A percentile compares a stretch with the other conserved stretches of the same genome.
These are phyloP conservation scores for Didymella sp. DNA, from an alignment of 2,329 filamentous ascomycete genomes.

Conservation along the genomic window DNA sequence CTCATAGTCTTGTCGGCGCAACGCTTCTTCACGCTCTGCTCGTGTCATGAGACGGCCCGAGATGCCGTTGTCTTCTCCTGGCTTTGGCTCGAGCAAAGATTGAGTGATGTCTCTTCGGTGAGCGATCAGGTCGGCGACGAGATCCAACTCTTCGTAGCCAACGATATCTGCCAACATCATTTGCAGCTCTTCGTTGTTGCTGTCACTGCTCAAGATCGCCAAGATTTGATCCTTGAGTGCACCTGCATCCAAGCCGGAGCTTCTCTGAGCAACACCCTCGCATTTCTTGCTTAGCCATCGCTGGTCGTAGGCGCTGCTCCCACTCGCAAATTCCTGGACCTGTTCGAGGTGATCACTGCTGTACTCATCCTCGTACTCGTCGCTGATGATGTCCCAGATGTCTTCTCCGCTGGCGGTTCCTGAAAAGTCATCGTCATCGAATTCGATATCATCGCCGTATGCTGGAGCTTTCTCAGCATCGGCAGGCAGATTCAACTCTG, in stretches of 20 bases:
- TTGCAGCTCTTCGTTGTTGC: slow-evolving; percentile 81
- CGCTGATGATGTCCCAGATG: slow-evolving; percentile 91
- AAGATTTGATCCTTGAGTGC: slow-evolving; percentile 81
- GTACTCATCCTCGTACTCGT: slow-evolving; percentile 69
- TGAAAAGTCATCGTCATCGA: slow-evolving; percentile 70
- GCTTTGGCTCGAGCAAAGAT: slow-evolving; percentile 34
- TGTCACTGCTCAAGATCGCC: slow-evolving; percentile 73
- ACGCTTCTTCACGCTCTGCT: slow-evolving; percentile 77
- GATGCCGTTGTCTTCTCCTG: slow-evolving; percentile 54
- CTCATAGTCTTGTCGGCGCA: slow-evolving; percentile 77
- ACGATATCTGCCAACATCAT: slow-evolving; percentile 87
- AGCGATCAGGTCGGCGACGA: slow-evolving; percentile 88
- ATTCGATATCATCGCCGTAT: slow-evolving; percentile 65
- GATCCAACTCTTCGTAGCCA: slow-evolving; percentile 91
- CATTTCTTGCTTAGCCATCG: slow-evolving; percentile 78
- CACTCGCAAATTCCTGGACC: slow-evolving; percentile 46
- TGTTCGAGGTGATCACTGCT: slow-evolving; percentile 71
- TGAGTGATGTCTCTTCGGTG: slow-evolving; percentile 71
- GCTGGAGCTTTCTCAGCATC: slow-evolving; percentile 55
- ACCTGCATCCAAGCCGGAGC: slow-evolving; percentile 70
- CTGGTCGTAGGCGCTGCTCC: slow-evolving; percentile 58
- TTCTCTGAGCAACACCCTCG: slow-evolving; percentile 66
- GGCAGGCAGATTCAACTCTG: slow-evolving; percentile 67
- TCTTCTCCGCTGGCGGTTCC: slow-evolving; percentile 74
- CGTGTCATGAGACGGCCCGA: slow-evolving; percentile 71